Conservation (phyloP, 2,329 filamentous ascomycete genomes). For the Colletotrichum tanaceti region DNA sequence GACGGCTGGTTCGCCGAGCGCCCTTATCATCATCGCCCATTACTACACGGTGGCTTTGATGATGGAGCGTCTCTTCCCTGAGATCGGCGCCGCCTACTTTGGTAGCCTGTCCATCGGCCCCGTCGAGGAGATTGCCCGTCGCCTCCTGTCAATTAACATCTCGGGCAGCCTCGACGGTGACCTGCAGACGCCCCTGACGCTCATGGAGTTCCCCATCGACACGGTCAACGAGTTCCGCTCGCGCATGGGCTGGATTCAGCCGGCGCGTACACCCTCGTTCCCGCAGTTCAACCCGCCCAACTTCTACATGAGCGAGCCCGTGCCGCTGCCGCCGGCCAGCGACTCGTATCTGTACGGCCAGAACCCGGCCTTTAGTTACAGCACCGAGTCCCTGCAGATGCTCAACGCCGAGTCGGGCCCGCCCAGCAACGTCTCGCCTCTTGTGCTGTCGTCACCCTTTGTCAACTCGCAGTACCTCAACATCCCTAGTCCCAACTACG, state of each 20-base stretch:
- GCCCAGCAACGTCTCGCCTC: slow-evolving; percentile 62
- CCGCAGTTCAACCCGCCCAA: slow-evolving; percentile 69
- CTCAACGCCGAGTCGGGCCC: slow-evolving; percentile 62
- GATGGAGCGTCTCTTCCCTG: slow-evolving; percentile 90
- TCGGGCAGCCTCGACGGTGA: slow-evolving; percentile 67
- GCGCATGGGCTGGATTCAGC: slow-evolving; percentile 75
- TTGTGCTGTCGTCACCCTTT: slow-evolving; percentile 68
- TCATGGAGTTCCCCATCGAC: slow-evolving; percentile 80
- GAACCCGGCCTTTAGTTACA: slow-evolving; percentile 72
- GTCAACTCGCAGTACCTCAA: slow-evolving; percentile 68
- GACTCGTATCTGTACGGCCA: slow-evolving; percentile 63
- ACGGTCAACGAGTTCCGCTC: slow-evolving; percentile 75
- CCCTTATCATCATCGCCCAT: slow-evolving; percentile 86
- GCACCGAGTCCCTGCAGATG: slow-evolving; percentile 70
- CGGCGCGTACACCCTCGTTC: slow-evolving; percentile 69
- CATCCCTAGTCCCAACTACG: slow-evolving; percentile 71
- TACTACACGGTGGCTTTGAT: slow-evolving; percentile 90
- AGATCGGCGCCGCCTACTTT: slow-evolving; percentile 90
- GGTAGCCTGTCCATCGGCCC: slow-evolving; percentile 82
- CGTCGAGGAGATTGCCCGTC: slow-evolving; percentile 85
- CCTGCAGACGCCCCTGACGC: slow-evolving; percentile 69
- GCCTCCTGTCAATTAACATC: slow-evolving; percentile 76
- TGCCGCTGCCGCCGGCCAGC: slow-evolving; percentile 55
- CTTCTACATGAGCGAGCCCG: slow-evolving; percentile 62
- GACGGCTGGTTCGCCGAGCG: slow-evolving; percentile 78